These are phyloP conservation scores for Exobasidium rhododendri DNA, from an alignment of 1,284 basidiomycete species.

Conservation along the genomic window DNA sequence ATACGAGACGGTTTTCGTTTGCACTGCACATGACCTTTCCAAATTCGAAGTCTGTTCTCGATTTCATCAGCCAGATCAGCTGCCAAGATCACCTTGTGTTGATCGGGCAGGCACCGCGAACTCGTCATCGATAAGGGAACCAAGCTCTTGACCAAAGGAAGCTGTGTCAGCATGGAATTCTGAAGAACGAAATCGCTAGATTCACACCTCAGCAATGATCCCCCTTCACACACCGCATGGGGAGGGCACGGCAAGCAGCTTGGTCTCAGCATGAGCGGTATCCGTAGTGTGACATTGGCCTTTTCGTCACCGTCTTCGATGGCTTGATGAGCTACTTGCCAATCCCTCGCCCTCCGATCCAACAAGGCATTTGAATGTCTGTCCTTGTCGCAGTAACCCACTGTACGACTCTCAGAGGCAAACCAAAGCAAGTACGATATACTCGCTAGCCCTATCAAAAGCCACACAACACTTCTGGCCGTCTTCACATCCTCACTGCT, in stretches of 20 bases:
- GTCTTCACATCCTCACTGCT: not conserved
- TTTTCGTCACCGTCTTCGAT: conserved; percentile 12
- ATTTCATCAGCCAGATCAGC: conserved; percentile 36
- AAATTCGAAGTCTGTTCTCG: conserved; percentile 32
- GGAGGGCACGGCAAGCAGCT: conserved; percentile 43
- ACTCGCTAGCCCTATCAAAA: not conserved
- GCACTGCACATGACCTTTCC: conserved; percentile 45
- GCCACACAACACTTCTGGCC: not conserved
- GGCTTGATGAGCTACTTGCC: not conserved
- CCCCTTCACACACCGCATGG: conserved; percentile 34
- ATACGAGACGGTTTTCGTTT: conserved; percentile 4
- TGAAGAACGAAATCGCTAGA: conserved; percentile 41
- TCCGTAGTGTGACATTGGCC: conserved; percentile 8
- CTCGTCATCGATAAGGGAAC: conserved; percentile 30
- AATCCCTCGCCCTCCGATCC: not conserved
- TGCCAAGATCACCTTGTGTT: conserved; percentile 47
- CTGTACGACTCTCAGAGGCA: conserved; percentile 29
- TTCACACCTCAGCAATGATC: conserved; percentile 30
- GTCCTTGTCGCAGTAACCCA: conserved; percentile 44
- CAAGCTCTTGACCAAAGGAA: conserved; percentile 27
- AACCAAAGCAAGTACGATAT: conserved; percentile 35
- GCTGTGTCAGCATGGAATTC: conserved; percentile 22
- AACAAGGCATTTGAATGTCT: conserved; percentile 28
- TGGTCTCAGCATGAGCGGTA: conserved; percentile 27
- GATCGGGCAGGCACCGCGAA: conserved; percentile 42